Evolutionary conservation across 805 yeast genomes (phyloP).

Genomic region (Danielia oregonensis): DNA sequence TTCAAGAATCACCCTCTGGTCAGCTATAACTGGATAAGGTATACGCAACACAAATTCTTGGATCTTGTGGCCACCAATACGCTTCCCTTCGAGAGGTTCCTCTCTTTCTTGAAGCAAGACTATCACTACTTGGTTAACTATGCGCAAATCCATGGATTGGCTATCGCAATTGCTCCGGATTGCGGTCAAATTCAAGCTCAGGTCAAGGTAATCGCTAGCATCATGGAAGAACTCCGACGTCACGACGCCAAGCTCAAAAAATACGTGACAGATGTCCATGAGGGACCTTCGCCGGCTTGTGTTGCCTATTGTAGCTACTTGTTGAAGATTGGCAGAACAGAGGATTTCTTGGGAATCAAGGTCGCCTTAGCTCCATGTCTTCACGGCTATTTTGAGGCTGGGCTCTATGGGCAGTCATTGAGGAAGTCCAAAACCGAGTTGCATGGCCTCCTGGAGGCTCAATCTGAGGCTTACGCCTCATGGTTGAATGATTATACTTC

Average conservation of each 20-base stretch:
- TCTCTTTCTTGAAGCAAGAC: conserved; percentile 59
- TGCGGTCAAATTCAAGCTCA: conserved; percentile 49
- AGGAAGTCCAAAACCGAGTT: conserved; percentile 13
- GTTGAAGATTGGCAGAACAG: conserved; percentile 45
- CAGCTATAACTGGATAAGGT: conserved; percentile 51
- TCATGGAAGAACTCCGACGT: conserved; percentile 51
- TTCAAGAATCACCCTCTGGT: conserved; percentile 56
- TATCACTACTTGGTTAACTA: conserved; percentile 67
- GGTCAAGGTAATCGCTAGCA: conserved; percentile 46
- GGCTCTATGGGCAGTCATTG: conserved; percentile 25
- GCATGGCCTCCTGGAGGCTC: conserved; percentile 19
- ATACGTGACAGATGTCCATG: conserved; percentile 39
- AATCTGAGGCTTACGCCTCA: conserved; percentile 30
- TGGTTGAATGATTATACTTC: conserved; percentile 67
- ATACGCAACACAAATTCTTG: conserved; percentile 62
- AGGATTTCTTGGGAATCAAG: conserved; percentile 61
- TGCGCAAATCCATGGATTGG: conserved; percentile 59
- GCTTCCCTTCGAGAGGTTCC: conserved; percentile 48
- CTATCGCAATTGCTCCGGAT: conserved; percentile 60
- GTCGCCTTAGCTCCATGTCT: conserved; percentile 74
- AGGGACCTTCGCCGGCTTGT: conserved; percentile 52
- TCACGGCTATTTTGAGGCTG: conserved; percentile 66
- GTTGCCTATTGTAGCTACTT: conserved; percentile 59
- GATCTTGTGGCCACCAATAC: conserved; percentile 47
- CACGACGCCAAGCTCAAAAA: conserved; percentile 50